A percentile compares a stretch with the other conserved stretches of the same genome.
These are phyloP conservation scores for Colletotrichum incanum DNA, from an alignment of 2,329 filamentous ascomycete species.

Conservation along the genomic window DNA sequence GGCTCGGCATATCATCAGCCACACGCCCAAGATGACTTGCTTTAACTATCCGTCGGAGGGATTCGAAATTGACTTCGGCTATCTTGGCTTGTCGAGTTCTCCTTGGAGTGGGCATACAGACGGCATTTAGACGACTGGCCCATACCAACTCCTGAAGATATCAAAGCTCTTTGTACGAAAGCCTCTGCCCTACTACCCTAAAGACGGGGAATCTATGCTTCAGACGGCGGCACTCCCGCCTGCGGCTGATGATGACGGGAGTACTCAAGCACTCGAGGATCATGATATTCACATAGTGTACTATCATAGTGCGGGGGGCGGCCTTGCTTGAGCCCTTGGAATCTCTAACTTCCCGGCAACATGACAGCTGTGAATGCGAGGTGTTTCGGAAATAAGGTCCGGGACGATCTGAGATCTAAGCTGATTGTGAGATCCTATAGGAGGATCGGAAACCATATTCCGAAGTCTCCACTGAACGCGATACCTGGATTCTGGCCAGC, in stretches of 20 bases:
- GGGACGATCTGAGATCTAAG: conserved; percentile 2
- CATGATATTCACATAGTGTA: no score
- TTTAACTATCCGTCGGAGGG: background rate
- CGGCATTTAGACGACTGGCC: background rate
- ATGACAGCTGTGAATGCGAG: background rate
- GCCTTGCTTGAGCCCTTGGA: background rate
- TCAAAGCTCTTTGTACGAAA: background rate
- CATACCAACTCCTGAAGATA: background rate
- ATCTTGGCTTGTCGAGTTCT: no score
- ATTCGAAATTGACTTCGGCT: background rate
- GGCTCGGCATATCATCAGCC: background rate
- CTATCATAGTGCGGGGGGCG: no score
- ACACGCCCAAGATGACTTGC: background rate
- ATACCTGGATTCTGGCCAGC: background rate
- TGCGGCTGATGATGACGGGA: no score
- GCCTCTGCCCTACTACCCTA: no score
- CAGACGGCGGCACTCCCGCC: no score
- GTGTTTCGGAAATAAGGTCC: conserved; percentile 17
- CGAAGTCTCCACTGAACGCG: conserved; percentile 15
- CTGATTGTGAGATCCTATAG: conserved; percentile 13
- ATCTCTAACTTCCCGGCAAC: background rate
- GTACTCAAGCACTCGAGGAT: no score
- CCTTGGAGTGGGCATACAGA: background rate
- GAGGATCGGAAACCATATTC: conserved; percentile 31
- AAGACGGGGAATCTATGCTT: no score